Base-by-base conservation (phyloP, 208 protist species). In the Trypanosoma boissoni region DNA sequence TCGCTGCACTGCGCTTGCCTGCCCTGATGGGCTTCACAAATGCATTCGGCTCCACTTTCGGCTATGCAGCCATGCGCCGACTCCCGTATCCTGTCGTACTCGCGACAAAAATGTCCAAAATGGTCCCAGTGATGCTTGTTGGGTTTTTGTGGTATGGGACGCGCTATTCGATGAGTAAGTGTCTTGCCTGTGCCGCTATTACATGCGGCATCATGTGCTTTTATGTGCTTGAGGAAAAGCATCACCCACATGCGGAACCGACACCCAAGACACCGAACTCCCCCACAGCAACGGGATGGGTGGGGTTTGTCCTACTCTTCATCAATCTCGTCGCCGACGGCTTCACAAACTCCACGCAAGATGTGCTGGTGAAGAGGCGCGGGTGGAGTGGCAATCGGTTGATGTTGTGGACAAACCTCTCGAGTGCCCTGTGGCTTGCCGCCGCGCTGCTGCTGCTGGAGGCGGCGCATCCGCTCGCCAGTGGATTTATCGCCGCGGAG, bases 51-150 rank as follows among this genome's bases (percentile, higher is more conserved):
- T 79, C 83, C 2, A 79, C 72, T 20, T 64, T 88, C 12, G 72
- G 80, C 48, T 90, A 86, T 64, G 74, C 74, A 7, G 78, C 81
- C 34, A 91, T 94, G 88, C 82, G 84, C 7, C 83, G 72, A 1
- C 68, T 94, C 32, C 70, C 84, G 18, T 94, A 82, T 63, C 88
- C 88, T 0, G 75, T 94, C 10, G 69, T 86, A 44, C 75, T 94
- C 18, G 77, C 84, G 0, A 68, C 78, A 7, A 94, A 94, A 64
- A 94, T 94, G 88, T 75, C 64, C 26, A 94, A 94, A 68, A 91
- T 94, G 84, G 62, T 94, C 14, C 88, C 88, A 0, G 80, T 89
- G 2, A 85, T 94, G 64, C 32, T 91, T 12, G 79, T 94, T 16
- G 88, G 88, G 8, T 78, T 82, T 34, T 37, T 88, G 27, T 88